These are phyloP conservation scores for Collybiopsis confluens DNA, from an alignment of 768 basidiomycete genomes.

Conservation along the genomic window DNA sequence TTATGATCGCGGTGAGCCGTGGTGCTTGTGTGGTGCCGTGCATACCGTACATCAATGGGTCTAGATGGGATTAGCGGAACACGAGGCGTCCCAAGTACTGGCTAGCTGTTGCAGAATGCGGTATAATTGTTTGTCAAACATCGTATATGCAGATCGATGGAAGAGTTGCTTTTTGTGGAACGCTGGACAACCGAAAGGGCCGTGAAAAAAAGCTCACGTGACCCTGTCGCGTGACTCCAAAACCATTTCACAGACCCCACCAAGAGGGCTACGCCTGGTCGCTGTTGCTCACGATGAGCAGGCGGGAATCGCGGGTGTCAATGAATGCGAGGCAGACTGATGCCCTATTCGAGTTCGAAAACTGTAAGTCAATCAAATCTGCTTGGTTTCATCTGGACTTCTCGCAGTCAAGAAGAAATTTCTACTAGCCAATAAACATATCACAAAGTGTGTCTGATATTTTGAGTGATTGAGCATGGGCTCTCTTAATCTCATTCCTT, in stretches of 20 bases:
- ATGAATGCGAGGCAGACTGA: slow-evolving; percentile 68
- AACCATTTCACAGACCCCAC: slow-evolving; percentile 2
- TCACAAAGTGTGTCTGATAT: slow-evolving; percentile 62
- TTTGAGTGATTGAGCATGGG: neutral
- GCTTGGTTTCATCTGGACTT: slow-evolving; percentile 16
- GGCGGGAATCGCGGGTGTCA: slow-evolving; percentile 61
- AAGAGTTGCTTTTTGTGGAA: too few relatives aligned
- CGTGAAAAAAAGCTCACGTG: too few relatives aligned
- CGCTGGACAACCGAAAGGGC: too few relatives aligned
- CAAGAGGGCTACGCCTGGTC: slow-evolving; percentile 3
- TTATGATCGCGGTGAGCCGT: too few relatives aligned
- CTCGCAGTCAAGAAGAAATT: slow-evolving; percentile 86
- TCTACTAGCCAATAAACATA: slow-evolving; percentile 86
- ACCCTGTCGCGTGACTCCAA: too few relatives aligned
- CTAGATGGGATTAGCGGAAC: too few relatives aligned
- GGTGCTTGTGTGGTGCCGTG: too few relatives aligned
- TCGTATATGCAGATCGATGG: too few relatives aligned
- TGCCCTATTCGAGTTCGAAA: slow-evolving; percentile 80
- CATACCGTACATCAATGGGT: too few relatives aligned
- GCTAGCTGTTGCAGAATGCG: too few relatives aligned
- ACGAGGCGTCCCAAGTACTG: too few relatives aligned
- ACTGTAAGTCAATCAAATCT: slow-evolving; percentile 48
- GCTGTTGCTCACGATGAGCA: slow-evolving; percentile 37
- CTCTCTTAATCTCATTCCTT: slow-evolving; percentile 7
- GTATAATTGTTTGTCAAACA: too few relatives aligned